Base-by-base conservation (phyloP, 1,284 basidiomycete species). In the Serendipita sp. region DNA sequence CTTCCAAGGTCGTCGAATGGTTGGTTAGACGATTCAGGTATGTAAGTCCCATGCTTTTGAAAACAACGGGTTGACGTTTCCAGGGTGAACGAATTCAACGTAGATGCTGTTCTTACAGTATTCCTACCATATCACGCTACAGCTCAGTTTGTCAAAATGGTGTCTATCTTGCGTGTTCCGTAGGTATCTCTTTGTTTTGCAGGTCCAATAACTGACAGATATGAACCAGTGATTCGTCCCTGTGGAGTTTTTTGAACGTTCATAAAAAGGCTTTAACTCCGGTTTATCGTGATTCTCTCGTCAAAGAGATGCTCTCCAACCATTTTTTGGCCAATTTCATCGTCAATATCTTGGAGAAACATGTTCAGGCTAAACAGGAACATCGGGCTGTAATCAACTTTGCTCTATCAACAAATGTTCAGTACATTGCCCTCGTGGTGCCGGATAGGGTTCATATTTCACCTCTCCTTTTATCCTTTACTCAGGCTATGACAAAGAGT, bases 41-140 rank as follows among this genome's bases (percentile, higher is more conserved):
- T 30, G 76, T 68, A n/a, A 30, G 3, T 41, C 44, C 38, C 15
- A 17, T n/a, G 41, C 6, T 61, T 32, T 29, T 50, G 22, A 8
- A 60, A 44, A 44, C 47, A n/a, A 32, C 17, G 29, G 30, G 60
- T 34, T 29, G 2, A n/a, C 42, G 32, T 58, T 53, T 30, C 3
- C 69, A 95, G 94, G 70, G 83, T 98, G 43, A 83, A 98, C 72
- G 93, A 98, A 71, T 93, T 97, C 77, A 96, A 97, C 70, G 80
- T 93, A 45, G 79, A 87, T 58, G 79, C 81, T n/a, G 69, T 94
- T 22, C 78, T 99, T 3, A 76, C 85, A 12, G 77, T 92, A 17
- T 98, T 98, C 74, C 74, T 98, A 32, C 96, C 96, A 0, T 98
- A 95, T 71, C 93, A 98, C 70, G 91, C 93, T 68, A 92, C 95